Conservation (phyloP, 441 rosid genomes). For the Euphorbia corollata region DNA sequence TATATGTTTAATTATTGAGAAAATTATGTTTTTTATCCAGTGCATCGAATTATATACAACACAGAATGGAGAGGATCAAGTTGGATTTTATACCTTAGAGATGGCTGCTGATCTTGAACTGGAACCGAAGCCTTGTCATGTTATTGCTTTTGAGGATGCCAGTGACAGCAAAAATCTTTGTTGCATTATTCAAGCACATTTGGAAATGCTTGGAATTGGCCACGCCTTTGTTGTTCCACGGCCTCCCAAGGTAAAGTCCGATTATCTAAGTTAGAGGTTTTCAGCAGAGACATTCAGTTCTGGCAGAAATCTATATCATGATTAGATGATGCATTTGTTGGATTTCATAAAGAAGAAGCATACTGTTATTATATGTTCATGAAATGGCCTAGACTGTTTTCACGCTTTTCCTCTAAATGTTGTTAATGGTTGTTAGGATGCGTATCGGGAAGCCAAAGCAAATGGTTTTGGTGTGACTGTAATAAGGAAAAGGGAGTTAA, state of each 20-base stretch:
- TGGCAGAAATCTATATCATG: neutral
- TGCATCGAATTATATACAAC: constrained; percentile 70
- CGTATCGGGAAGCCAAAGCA: constrained; percentile 77
- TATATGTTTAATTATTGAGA: constrained; percentile 3
- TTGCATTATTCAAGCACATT: constrained; percentile 72
- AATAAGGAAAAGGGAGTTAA: constrained; percentile 64
- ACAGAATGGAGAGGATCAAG: constrained; percentile 48
- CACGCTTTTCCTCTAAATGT: neutral
- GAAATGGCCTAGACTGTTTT: neutral
- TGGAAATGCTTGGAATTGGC: constrained; percentile 73
- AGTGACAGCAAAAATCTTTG: constrained; percentile 65
- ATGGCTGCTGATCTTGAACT: constrained; percentile 88
- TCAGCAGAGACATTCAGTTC: constrained; percentile 4
- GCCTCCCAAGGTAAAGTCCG: constrained; percentile 63
- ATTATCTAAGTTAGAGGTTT: neutral
- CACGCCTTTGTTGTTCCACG: constrained; percentile 73
- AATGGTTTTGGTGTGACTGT: constrained; percentile 78
- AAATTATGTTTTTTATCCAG: constrained; percentile 31
- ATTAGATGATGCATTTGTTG: neutral
- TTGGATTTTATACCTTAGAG: constrained; percentile 82
- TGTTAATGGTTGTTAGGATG: constrained; percentile 40
- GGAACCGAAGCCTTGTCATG: constrained; percentile 78
- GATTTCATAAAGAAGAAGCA: constrained; percentile 2
- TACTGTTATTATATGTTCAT: neutral
- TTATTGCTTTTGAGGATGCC: constrained; percentile 75